Evolutionary conservation across 2,329 filamentous ascomycete species (phyloP), one percentile per base, ranked within the genome.

Genomic region (Atkinsonella texensis): DNA sequence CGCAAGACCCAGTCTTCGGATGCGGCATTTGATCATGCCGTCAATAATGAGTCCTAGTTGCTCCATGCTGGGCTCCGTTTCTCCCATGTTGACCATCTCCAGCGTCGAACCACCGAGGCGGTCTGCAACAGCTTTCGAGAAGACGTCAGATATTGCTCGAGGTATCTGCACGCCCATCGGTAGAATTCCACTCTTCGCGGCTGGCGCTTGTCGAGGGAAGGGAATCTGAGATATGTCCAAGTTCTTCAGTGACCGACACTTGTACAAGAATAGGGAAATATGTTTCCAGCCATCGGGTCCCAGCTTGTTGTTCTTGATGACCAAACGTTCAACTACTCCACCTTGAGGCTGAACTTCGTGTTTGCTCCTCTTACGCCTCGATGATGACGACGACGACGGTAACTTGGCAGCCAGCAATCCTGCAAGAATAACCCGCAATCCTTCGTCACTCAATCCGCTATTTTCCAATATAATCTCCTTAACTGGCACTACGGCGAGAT

Each of bases 231-330:
- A 95, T 31, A 97, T 66, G 65, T 98, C 93, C 23, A 97, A 78
- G 6, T 80, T 85, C 65, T 89, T 90, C 52, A 98, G 74, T 1
- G 89, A 89, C 55, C 83, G 84, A 59, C 88, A 95, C 73, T 96
- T 84, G 68, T 95, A 88, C 49, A 95, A 75, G 64, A 97, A 98
- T 7, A 95, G 73, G 41, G 85, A 85, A 52, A 97, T 83, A 63
- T 97, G 83, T 60, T 85, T 89, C 93, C 93, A 98, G 15, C 91
- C 93, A 56, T 94, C 85, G 0, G 76, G 74, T 0, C 88, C 86
- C 54, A 97, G 84, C 61, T 89, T 91, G 63, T 97, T 97, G 68
- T 94, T 89, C 69, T 94, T 95, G 42, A 98, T 69, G 1, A 88
- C 85, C 7, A 98, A 70, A 55, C 89, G 86, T 69, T 96, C 89